Percentiles rank a stretch among this genome's conserved stretches.
phyloP scores from a whole-genome alignment of 1,284 basidiomycete species.

The Tilletia walkeri region DNA sequence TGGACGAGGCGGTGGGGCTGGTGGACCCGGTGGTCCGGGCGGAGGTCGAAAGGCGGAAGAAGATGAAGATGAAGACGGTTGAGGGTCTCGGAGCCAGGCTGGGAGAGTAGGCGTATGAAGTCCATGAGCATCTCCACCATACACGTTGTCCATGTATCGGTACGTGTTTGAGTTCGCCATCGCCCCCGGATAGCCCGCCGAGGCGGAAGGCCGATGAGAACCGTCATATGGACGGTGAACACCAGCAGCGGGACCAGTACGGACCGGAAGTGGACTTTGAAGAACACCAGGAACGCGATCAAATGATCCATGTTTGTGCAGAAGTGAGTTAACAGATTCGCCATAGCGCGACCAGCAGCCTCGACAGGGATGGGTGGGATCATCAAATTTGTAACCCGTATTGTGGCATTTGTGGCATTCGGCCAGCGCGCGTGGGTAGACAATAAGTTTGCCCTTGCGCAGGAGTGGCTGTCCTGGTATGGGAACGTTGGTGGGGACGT shows the following conservation, averaged over 20 bases:
- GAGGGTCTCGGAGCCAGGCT: not conserved
- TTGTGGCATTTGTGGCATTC: constrained; percentile 38
- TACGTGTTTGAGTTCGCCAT: not conserved
- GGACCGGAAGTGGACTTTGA: not conserved
- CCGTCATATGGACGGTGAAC: not conserved
- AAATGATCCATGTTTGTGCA: not conserved
- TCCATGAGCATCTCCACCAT: not conserved
- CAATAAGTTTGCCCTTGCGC: constrained; percentile 34
- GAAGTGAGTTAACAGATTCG: not conserved
- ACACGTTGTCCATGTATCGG: constrained; percentile 14
- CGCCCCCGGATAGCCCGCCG: constrained; percentile 8
- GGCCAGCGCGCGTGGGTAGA: constrained; percentile 32
- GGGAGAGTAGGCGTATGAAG: not conserved
- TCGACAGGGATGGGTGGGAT: constrained; percentile 35
- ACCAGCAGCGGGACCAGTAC: not conserved
- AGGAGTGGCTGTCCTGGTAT: constrained; percentile 34
- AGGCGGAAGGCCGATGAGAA: not conserved
- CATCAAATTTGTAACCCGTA: constrained; percentile 38
- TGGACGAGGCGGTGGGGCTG: not conserved
- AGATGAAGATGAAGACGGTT: not conserved
- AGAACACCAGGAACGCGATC: constrained; percentile 6
- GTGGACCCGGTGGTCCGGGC: not conserved
- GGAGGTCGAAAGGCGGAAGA: not conserved
- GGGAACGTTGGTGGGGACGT: constrained; percentile 20
- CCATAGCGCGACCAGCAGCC: constrained; percentile 28